Base-by-base conservation (phyloP, 805 yeast species). In the Suhomyces canberraensis region DNA sequence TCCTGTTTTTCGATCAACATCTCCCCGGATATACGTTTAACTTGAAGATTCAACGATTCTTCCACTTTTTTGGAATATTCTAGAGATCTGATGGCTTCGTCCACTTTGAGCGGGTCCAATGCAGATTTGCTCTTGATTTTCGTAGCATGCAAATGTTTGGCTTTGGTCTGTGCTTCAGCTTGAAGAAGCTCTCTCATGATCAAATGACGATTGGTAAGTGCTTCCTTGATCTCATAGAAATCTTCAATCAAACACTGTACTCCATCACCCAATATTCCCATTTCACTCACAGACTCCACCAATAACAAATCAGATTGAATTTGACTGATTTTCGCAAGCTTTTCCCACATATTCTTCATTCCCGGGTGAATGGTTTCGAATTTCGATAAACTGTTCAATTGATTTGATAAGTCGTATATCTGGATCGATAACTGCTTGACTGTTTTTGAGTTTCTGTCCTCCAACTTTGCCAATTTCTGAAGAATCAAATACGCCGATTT, bases 131-230 rank as follows among this genome's bases (percentile, higher is more conserved):
- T 78, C 48, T 86, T 84, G 38, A 88, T 71, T 50, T 81, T 80
- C 7, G 77, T 71, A 1, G 95, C 95, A 4, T 76, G 71, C 33
- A 78, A 75, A 50, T 86, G 95, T 50, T 78, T 84, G 20, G 75
- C 62, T 47, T 75, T 78, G 1, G 95, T 79, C 39, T 71, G 77
- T 6, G 79, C 77, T 57, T 90, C 95, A 2, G 96, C 90, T 52
- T 78, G 84, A 21, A 76, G 52, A 35, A 88, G 67, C 47, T 93
- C 98, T 36, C 97, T 75, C 96, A 93, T 93, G 25, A 91, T 63
- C 39, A 93, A 69, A 58, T 93, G 96, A 41, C 98, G 73, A 61
- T 91, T 90, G 0, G 98, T 93, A 37, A 93, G 67, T 0, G 96
- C 83, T 61, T 93, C 98, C 59, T 93, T 93, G 39, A 90, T 83